Percentiles rank a stretch among this genome's conserved stretches.
phyloP scores from a whole-genome alignment of 108 stramenopile genomes.

The Cyclotella sp. region DNA sequence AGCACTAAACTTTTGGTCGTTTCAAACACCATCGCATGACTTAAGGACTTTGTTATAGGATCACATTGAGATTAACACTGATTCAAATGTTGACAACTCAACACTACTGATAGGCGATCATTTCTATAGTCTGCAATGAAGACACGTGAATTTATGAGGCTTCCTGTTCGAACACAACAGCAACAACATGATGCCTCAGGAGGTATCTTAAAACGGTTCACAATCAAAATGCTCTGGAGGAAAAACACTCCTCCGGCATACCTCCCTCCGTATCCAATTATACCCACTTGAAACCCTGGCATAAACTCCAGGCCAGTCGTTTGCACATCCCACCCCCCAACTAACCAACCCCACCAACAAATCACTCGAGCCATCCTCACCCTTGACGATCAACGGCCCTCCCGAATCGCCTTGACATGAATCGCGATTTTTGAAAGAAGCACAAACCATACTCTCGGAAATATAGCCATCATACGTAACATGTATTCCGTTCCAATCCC shows the following conservation, averaged over 20 bases:
- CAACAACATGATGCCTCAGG: not conserved
- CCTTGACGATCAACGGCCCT: slow-evolving; percentile 25
- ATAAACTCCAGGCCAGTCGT: slow-evolving; percentile 59
- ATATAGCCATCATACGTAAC: slow-evolving; percentile 24
- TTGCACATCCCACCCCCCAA: slow-evolving; percentile 53
- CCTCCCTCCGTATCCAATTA: slow-evolving; percentile 51
- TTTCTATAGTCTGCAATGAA: no score
- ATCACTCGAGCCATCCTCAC: slow-evolving; percentile 4
- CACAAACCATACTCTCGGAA: slow-evolving; percentile 31
- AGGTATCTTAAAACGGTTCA: slow-evolving; percentile 9
- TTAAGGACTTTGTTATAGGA: no score
- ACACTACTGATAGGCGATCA: no score
- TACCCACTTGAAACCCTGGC: slow-evolving; percentile 32
- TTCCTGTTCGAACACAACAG: slow-evolving; percentile 6
- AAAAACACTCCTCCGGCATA: slow-evolving; percentile 34
- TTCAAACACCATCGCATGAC: no score
- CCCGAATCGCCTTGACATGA: slow-evolving; percentile 40
- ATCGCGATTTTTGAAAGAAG: slow-evolving; percentile 15
- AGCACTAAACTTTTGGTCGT: no score
- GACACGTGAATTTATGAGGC: not conserved
- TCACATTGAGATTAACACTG: no score
- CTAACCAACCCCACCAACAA: slow-evolving; percentile 39
- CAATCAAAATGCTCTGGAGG: slow-evolving; percentile 7
- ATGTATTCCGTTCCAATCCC: not conserved
- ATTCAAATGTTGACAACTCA: no score